A percentile compares a stretch with the other conserved stretches of the same genome.
These are phyloP conservation scores for Peterozyma toletana DNA, from an alignment of 805 yeast genomes.

Conservation along the genomic window DNA sequence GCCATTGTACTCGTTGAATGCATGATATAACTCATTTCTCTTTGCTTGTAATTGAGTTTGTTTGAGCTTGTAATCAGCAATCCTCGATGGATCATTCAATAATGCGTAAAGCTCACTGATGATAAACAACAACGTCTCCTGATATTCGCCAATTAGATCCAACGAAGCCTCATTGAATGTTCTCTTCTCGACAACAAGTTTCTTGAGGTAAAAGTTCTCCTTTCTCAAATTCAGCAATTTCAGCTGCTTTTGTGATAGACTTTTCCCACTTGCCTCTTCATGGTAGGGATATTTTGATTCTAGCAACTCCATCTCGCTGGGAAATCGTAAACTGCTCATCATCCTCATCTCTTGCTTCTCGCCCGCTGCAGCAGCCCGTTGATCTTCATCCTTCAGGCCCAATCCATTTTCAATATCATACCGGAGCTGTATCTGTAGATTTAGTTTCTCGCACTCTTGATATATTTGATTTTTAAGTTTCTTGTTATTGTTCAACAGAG, in stretches of 20 bases:
- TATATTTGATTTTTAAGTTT: slow-evolving; percentile 5
- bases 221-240: neutral
- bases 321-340: neutral
- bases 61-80: slow-evolving; percentile 1
- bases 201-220: neutral
- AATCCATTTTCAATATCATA: neutral
- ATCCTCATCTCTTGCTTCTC: neutral
- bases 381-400: neutral
- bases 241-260: neutral
- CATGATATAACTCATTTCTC: neutral
- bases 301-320: neutral
- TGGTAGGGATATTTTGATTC: neutral
- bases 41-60: slow-evolving; percentile 1
- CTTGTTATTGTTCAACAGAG: slow-evolving; percentile 4
- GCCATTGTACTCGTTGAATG: slow-evolving; percentile 1
- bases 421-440: neutral
- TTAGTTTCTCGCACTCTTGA: slow-evolving; percentile 5
- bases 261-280: neutral
- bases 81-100: neutral
- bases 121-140: slow-evolving; percentile 4
- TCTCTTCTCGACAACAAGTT: slow-evolving; percentile 3
- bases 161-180: slow-evolving; percentile 6
- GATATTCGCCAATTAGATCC: slow-evolving; percentile 7
- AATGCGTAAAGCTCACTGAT: slow-evolving; percentile 3
- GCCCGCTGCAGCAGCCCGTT: neutral